Percentiles rank a stretch among this genome's conserved stretches.
Evolutionary conservation across 495 filamentous ascomycete species (phyloP).

Genomic region (Neurospora sp.): DNA sequence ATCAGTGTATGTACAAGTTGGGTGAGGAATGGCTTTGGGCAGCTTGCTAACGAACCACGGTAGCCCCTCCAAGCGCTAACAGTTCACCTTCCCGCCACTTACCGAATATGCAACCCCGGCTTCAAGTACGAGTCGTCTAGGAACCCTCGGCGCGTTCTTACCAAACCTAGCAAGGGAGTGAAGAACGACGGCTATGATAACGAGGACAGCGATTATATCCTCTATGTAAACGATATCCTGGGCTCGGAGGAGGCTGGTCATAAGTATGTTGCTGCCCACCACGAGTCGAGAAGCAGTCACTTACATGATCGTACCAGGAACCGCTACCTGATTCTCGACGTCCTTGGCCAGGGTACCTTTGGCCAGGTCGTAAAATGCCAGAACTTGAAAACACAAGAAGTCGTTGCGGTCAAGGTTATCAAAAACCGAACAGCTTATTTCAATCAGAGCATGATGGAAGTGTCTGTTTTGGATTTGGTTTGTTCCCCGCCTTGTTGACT

Average conservation of each 20-base stretch:
- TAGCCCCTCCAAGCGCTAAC: slow-evolving; percentile 96
- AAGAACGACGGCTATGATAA: slow-evolving; percentile 99
- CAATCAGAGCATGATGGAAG: slow-evolving; percentile 99
- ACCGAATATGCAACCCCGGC: slow-evolving; percentile 93
- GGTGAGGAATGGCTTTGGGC: background rate
- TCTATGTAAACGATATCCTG: slow-evolving; percentile 98
- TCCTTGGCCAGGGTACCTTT: slow-evolving; percentile 96
- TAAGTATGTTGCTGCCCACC: slow-evolving; percentile 53
- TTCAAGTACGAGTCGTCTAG: slow-evolving; percentile 99
- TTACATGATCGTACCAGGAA: slow-evolving; percentile 50
- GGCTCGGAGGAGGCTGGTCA: slow-evolving; percentile 96
- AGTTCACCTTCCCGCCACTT: slow-evolving; percentile 84
- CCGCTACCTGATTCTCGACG: slow-evolving; percentile 94
- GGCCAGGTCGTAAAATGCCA: slow-evolving; percentile 99
- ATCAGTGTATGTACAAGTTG: slow-evolving; percentile 66
- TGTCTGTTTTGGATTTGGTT: slow-evolving; percentile 94
- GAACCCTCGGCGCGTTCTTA: slow-evolving; percentile 90
- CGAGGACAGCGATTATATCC: slow-evolving; percentile 97
- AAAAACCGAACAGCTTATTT: slow-evolving; percentile 99
- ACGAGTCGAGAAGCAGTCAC: background rate
- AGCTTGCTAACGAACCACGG: slow-evolving; percentile 3
- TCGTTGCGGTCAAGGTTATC: slow-evolving; percentile 98
- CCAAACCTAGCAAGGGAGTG: slow-evolving; percentile 97
- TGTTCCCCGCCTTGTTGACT: slow-evolving; percentile 11
- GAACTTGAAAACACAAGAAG: slow-evolving; percentile 94